Base-by-base conservation (phyloP, 805 yeast species). In the Lipomyces sp. region DNA sequence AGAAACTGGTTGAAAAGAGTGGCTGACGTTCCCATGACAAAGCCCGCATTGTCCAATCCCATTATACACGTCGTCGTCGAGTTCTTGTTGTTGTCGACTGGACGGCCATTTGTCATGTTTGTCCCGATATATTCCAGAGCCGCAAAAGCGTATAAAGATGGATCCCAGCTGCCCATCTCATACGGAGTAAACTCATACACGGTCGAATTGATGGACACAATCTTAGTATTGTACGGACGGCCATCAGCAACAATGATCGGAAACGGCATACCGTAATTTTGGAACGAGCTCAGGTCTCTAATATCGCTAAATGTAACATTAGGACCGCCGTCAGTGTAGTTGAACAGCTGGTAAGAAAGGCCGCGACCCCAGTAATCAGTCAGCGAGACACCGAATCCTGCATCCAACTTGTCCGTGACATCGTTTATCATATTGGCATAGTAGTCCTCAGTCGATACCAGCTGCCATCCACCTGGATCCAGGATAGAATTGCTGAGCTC, bases 81-180 rank as follows among this genome's bases (percentile, higher is more conserved):
- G 24, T 24, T 24, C 24, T 1, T 24, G 24, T 24, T 24, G 53
- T 77, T 77, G 18, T 75, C 72, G 4, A 73, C 73, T 8, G 91
- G 87, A 29, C 74, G 69, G 53, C 97, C 97, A 67, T 86, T 81
- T 33, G 81, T 73, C 45, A 89, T 83, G 30, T 82, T 77, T 0
- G 96, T 82, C 8, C 97, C 97, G 58, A 90, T 76, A 75, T 89
- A 91, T 76, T 86, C 83, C 56, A 86, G 77, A 66, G 89, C 87
- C 11, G 87, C 81, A 77, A 92, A 92, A 2, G 88, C 79, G 63
- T 83, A 80, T 63, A 90, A 77, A 1, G 88, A 80, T 13, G 91
- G 89, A 75, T 92, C 97, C 96, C 96, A 92, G 3, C 96, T 87
- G 13, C 97, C 97, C 74, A 92, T 78, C 75, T 88, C 90, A 72